Evolutionary conservation across 768 basidiomycete species (phyloP).

Genomic region (Tulasnella sp.): DNA sequence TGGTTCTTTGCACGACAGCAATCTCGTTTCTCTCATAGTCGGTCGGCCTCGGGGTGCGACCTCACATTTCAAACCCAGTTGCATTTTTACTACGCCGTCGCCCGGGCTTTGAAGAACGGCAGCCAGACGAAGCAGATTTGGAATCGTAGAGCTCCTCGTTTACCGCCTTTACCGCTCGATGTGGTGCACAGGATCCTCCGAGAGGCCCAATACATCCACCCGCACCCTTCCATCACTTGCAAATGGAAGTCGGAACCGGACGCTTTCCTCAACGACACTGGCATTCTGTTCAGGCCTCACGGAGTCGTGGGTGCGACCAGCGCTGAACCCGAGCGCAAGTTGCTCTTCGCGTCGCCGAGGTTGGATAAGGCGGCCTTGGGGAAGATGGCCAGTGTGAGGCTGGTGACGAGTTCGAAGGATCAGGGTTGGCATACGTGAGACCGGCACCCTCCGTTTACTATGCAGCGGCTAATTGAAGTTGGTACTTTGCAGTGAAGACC

Average conservation of each 20-base stretch:
- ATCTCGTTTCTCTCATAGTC: neutral
- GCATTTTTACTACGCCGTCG: neutral
- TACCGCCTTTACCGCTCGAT: neutral
- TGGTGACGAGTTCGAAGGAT: slow-evolving; percentile 4
- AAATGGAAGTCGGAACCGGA: neutral
- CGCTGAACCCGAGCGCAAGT: neutral
- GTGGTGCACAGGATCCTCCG: neutral
- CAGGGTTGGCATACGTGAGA: slow-evolving; percentile 8
- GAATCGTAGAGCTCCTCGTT: neutral
- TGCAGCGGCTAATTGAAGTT: neutral
- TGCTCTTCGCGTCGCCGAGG: neutral
- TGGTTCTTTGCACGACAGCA: too few species aligned
- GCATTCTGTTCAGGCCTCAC: neutral
- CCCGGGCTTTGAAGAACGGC: neutral
- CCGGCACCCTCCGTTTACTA: neutral
- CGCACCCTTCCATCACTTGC: neutral
- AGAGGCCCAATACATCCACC: neutral
- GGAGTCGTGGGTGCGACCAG: neutral
- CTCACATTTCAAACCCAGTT: neutral
- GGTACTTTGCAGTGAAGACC: neutral
- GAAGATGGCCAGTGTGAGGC: neutral
- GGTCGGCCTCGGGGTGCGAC: neutral
- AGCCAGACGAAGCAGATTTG: neutral
- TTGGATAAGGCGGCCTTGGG: neutral
- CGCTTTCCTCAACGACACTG: neutral